These are phyloP conservation scores for Thraustotheca clavata DNA, from an alignment of 352 stramenopile genomes.

Conservation along the genomic window DNA sequence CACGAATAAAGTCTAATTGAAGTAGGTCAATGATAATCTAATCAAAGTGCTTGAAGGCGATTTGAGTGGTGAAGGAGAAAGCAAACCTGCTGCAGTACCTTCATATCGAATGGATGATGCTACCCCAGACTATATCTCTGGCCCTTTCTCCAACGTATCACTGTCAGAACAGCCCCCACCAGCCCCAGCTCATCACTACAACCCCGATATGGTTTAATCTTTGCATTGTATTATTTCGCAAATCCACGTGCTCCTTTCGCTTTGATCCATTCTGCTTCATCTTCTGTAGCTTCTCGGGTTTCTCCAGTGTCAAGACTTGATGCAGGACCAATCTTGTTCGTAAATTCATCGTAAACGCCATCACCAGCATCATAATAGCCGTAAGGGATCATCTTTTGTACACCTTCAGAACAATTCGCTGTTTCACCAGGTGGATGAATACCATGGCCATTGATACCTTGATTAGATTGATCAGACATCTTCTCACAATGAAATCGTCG, in stretches of 20 bases:
- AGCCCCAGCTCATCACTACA: background rate
- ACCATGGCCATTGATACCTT: background rate
- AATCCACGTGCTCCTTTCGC: conserved; percentile 52
- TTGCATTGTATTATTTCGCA: conserved; percentile 38
- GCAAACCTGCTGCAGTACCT: background rate
- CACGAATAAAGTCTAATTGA: background rate
- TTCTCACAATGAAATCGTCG: conserved; percentile 66
- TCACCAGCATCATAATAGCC: conserved; percentile 70
- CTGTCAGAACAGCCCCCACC: background rate
- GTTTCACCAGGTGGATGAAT: conserved; percentile 14
- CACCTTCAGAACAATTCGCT: conserved; percentile 6
- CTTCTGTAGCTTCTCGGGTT: conserved; percentile 35
- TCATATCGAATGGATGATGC: background rate
- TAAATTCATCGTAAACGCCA: conserved; percentile 40
- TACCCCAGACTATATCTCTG: conserved; percentile 2
- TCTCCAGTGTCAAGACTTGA: conserved; percentile 47
- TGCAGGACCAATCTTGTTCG: conserved; percentile 37
- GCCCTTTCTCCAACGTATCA: conserved; percentile 1
- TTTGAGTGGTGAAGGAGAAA: background rate
- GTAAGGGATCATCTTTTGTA: conserved; percentile 38
- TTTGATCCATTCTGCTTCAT: conserved; percentile 55
- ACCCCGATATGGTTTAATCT: background rate
- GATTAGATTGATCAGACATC: conserved; percentile 23
- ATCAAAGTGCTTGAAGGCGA: conserved; percentile 64
- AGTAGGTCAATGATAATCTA: conserved; percentile 71